Conservation (phyloP, 139 green algal species). For the Chlorella sp. region DNA sequence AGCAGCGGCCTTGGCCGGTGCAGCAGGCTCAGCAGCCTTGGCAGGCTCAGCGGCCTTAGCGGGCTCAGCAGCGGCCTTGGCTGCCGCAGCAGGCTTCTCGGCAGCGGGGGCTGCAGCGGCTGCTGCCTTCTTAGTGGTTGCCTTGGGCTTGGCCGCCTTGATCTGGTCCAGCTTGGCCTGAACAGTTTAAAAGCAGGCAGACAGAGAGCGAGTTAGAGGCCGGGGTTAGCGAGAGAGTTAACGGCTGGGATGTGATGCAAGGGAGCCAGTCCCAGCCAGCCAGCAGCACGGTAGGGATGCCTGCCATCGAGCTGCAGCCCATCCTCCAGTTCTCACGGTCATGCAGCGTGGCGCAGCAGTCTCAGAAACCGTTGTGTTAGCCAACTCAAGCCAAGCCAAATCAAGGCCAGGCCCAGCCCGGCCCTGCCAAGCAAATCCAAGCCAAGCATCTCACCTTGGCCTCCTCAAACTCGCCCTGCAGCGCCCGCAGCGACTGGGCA, state of each 20-base stretch:
- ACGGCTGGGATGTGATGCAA: too few species aligned
- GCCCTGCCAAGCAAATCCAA: too few species aligned
- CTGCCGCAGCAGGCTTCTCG: not conserved
- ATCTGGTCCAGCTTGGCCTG: slow-evolving; percentile 14
- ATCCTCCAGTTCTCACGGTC: too few species aligned
- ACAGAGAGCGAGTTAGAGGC: too few species aligned
- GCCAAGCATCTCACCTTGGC: slow-evolving; percentile 30
- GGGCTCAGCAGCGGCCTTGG: not conserved
- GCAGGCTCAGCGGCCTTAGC: not conserved
- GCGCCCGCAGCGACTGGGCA: slow-evolving; percentile 17
- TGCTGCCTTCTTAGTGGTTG: not conserved
- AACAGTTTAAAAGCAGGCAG: not conserved
- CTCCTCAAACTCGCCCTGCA: slow-evolving; percentile 46
- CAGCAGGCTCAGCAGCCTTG: not conserved
- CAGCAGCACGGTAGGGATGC: too few species aligned
- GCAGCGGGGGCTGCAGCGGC: not conserved
- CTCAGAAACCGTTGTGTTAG: too few species aligned
- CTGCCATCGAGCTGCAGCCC: too few species aligned
- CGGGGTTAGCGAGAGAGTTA: too few species aligned
- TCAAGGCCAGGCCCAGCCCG: too few species aligned
- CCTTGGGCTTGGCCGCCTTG: slow-evolving; percentile 24
- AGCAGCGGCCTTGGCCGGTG: not conserved
- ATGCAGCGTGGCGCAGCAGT: too few species aligned
- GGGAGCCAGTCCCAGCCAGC: too few species aligned
- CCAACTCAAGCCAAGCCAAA: too few species aligned